Base-by-base conservation (phyloP, 1,284 basidiomycete species). In the Somion occarium region DNA sequence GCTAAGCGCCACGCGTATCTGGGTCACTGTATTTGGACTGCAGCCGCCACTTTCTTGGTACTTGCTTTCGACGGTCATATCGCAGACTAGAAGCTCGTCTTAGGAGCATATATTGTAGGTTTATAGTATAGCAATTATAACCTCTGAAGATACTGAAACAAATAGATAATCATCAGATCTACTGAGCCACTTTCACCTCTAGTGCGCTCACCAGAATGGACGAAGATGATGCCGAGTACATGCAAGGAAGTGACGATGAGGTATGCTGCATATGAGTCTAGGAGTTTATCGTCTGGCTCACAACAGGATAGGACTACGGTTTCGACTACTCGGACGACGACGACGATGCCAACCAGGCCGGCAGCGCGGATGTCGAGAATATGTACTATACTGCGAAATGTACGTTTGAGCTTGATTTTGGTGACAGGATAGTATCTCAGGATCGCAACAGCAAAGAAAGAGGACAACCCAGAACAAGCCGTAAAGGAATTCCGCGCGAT, bases 321-420 rank as follows among this genome's bases (percentile, higher is more conserved):
- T 98, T 98, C 68, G 93, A 97, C 69, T 99, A 98, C 67, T 95
- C 93, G 44, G 94, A 94, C 67, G 88, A 85, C 54, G 92, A 89
- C 34, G 91, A 90, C 30, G 91, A 89, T 30, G 93, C 79, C 19
- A 81, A 85, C 48, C 88, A 85, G 54, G 79, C 85, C 9, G 91
- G 81, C 38, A 89, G 83, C 53, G 91, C 87, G n/a, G 95, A 98
- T 68, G 84, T 98, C 43, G 97, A 99, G 75, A 99, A 99, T 65
- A 85, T 94, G 80, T 99, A 99, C 73, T 99, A 99, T 71, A 90
- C 88, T 48, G 97, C 97, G 11, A 99, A 99, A 69, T 85, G 93
- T 96, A 59, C 54, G 85, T 67, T 12, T n/a, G 22, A 27, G 5
- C 34, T 39, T 2, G 46, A 20, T 3, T n/a, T n/a, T 46, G 30